Evolutionary conservation across 2,329 filamentous ascomycete genomes (phyloP).

Genomic region (Rhynchosporium graminicola): DNA sequence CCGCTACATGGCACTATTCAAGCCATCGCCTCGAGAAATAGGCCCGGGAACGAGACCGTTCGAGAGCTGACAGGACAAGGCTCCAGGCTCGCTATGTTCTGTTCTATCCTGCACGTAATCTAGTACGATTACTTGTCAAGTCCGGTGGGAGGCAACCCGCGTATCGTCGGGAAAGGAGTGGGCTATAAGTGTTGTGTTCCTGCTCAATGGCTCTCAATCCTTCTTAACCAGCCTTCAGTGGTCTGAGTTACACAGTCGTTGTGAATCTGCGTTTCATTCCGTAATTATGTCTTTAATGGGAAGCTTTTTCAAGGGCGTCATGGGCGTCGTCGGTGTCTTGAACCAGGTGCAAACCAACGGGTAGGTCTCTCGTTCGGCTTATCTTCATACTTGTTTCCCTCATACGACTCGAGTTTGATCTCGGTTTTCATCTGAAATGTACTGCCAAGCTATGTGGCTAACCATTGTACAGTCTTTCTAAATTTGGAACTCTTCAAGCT

Average conservation of each 20-base stretch:
- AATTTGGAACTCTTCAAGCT: constrained; percentile 32
- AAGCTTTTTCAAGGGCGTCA: constrained; percentile 20
- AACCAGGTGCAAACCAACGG: constrained; percentile 34
- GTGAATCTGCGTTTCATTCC: neutral
- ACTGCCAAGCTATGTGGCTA: constrained; percentile 3
- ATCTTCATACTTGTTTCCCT: neutral
- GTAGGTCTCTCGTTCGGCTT: constrained; percentile 21
- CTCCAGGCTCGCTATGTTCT: neutral
- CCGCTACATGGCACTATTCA: neutral
- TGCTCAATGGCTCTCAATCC: constrained; percentile 27
- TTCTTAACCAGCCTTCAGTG: constrained; percentile 19
- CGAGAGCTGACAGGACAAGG: neutral
- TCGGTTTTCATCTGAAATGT: neutral
- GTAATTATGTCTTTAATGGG: constrained; percentile 27
- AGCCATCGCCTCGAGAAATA: neutral
- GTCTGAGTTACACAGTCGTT: constrained; percentile 10
- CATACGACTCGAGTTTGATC: neutral
- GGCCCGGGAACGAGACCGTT: constrained; percentile 3
- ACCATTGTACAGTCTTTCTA: constrained; percentile 16
- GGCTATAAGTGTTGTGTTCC: constrained; percentile 21
- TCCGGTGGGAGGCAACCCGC: neutral
- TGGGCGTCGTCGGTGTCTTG: constrained; percentile 26
- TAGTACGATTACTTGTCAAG: neutral
- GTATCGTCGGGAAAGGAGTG: neutral
- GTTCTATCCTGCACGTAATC: neutral